phyloP scores from a whole-genome alignment of 2,329 filamentous ascomycete species.

The Penicillium palitans region DNA sequence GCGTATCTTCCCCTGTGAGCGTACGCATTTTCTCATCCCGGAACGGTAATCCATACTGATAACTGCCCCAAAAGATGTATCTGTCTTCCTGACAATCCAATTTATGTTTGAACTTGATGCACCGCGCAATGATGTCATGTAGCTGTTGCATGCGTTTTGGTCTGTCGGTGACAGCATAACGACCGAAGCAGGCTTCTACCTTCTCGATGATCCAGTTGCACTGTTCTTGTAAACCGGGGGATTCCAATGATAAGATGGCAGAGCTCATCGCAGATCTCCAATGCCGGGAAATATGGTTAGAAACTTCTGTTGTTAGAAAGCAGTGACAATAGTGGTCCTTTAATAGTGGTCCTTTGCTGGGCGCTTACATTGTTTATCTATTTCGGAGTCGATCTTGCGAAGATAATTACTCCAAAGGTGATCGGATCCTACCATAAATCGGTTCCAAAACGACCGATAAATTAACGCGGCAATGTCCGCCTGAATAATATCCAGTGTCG shows the following conservation, averaged over 20 bases:
- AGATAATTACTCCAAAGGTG: background rate
- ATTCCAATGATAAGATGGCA: conserved; percentile 1
- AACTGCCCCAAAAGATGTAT: conserved; percentile 18
- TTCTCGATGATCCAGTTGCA: background rate
- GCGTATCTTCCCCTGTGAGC: background rate
- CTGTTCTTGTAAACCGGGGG: background rate
- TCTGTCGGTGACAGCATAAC: background rate
- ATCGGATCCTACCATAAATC: conserved; percentile 7
- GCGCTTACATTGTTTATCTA: conserved; percentile 14
- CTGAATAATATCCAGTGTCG: background rate
- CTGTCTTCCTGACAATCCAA: conserved; percentile 21
- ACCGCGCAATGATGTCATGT: conserved; percentile 9
- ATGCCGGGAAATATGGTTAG: conserved; percentile 10
- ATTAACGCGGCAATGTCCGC: background rate
- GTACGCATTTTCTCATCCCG: conserved; percentile 10
- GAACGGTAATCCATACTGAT: background rate
- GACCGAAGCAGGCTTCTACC: background rate
- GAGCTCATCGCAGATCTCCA: conserved; percentile 27
- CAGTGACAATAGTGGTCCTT: background rate
- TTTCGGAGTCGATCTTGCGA: background rate
- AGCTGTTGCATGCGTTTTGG: conserved; percentile 4
- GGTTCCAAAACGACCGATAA: conserved; percentile 1
- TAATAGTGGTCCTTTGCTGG: background rate
- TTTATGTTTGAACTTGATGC: conserved; percentile 19
- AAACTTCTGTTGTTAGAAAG: conserved; percentile 7